These are phyloP conservation scores for Colletotrichum aenigma DNA, from an alignment of 2,329 filamentous ascomycete genomes.

Conservation along the genomic window DNA sequence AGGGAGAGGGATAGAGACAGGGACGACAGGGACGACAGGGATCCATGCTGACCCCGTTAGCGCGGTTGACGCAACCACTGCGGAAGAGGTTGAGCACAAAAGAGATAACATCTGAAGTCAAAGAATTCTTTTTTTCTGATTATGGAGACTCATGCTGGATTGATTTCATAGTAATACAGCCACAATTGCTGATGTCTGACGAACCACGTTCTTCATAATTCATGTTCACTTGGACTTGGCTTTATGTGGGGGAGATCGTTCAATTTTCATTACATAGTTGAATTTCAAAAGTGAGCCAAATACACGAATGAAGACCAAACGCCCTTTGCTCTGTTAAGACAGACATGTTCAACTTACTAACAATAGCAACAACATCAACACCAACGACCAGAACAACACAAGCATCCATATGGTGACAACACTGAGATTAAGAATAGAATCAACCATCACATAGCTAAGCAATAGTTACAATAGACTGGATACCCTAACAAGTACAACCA, in stretches of 20 bases:
- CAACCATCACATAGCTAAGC: too few species aligned
- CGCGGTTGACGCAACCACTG: background rate
- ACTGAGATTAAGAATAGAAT: too few species aligned
- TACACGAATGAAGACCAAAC: fast-evolving
- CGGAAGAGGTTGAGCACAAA: background rate
- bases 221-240: background rate
- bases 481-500: background rate
- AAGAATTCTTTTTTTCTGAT: fast-evolving
- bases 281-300: background rate
- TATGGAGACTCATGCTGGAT: background rate
- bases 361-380: background rate
- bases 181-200: background rate
- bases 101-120: background rate
- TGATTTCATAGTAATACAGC: background rate
- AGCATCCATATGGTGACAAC: too few species aligned
- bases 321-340: background rate
- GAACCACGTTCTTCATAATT: background rate
- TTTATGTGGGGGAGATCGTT: background rate
- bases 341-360: background rate
- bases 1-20: too few species aligned
- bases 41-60: background rate
- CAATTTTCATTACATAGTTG: background rate
- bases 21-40: background rate
- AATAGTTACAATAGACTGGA: background rate
- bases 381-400: background rate